These are phyloP conservation scores for Baorangia bicolor DNA, from an alignment of 768 basidiomycete species.

Conservation along the genomic window DNA sequence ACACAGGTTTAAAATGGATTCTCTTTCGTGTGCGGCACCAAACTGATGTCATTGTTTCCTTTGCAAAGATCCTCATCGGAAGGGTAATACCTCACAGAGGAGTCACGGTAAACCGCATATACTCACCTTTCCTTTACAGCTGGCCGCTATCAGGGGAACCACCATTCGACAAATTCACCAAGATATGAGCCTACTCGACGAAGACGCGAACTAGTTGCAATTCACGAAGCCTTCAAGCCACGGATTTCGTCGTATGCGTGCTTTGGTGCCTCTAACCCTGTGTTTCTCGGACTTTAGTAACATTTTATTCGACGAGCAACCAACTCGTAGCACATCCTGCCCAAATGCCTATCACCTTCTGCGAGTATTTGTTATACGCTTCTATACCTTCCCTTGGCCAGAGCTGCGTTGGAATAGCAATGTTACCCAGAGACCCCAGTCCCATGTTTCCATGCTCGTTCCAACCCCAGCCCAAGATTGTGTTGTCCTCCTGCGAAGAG, in stretches of 20 bases:
- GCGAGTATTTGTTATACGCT: conserved; percentile 1
- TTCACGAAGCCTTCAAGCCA: not conserved
- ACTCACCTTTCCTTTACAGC: conserved; percentile 40
- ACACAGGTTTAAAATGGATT: conserved; percentile 51
- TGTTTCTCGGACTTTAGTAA: not conserved
- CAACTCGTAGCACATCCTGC: conserved; percentile 36
- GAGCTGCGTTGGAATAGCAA: conserved; percentile 46
- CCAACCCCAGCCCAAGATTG: conserved; percentile 92
- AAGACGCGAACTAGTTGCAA: conserved; percentile 44
- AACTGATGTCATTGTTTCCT: not conserved
- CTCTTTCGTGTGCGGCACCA: not conserved
- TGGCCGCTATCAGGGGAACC: conserved; percentile 66
- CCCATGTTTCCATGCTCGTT: conserved; percentile 98
- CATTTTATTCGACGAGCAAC: conserved; percentile 27
- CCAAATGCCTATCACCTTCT: conserved; percentile 25
- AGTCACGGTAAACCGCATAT: conserved; percentile 2
- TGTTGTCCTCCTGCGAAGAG: conserved; percentile 26
- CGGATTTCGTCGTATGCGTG: not conserved
- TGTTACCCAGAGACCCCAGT: conserved; percentile 56
- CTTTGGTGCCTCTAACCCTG: not conserved
- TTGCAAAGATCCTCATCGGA: conserved; percentile 69
- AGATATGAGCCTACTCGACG: conserved; percentile 61
- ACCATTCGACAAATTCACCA: conserved; percentile 75
- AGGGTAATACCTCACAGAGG: conserved; percentile 46
- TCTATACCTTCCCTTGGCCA: conserved; percentile 43